Percentiles rank a stretch among this genome's conserved stretches.
Evolutionary conservation across 2,329 filamentous ascomycete species (phyloP).

Genomic region (Diplodia sapinea): DNA sequence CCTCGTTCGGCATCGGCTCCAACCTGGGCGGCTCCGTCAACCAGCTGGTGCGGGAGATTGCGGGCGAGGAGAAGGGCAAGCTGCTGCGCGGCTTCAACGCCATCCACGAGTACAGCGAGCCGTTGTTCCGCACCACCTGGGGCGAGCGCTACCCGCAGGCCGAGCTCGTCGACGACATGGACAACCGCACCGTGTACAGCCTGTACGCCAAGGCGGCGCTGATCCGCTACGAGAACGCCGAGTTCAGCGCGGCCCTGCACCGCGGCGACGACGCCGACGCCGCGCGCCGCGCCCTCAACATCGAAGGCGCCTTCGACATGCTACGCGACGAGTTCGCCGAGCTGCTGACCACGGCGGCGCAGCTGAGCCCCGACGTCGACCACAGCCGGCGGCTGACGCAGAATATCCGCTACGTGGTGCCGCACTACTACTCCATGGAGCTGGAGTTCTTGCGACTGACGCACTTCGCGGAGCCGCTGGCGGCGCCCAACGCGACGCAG

Average conservation of each 20-base stretch:
- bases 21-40: constrained; percentile 19
- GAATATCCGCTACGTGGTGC: constrained; percentile 47
- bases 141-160: constrained; percentile 44
- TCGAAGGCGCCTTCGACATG: constrained; percentile 35
- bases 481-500: constrained; percentile 29
- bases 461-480: constrained; percentile 31
- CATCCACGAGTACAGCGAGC: constrained; percentile 45
- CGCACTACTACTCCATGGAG: constrained; percentile 45
- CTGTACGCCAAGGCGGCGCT: constrained; percentile 43
- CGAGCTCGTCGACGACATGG: constrained; percentile 46
- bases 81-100: constrained; percentile 37
- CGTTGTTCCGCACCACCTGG: constrained; percentile 45
- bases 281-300: constrained; percentile 29
- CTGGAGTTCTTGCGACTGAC: constrained; percentile 41
- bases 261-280: constrained; percentile 32
- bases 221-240: constrained; percentile 44
- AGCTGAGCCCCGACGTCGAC: constrained; percentile 34
- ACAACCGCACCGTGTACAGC: constrained; percentile 45
- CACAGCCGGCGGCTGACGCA: constrained; percentile 41
- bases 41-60: constrained; percentile 36
- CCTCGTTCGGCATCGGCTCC: constrained; percentile 45
- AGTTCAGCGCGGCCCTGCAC: constrained; percentile 37
- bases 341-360: constrained; percentile 34
- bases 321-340: constrained; percentile 35
- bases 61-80: constrained; percentile 38